Percentiles rank a stretch among this genome's conserved stretches.
Conservation (phyloP, 1,284 basidiomycete genomes). For the Farysia itapuensis region DNA sequence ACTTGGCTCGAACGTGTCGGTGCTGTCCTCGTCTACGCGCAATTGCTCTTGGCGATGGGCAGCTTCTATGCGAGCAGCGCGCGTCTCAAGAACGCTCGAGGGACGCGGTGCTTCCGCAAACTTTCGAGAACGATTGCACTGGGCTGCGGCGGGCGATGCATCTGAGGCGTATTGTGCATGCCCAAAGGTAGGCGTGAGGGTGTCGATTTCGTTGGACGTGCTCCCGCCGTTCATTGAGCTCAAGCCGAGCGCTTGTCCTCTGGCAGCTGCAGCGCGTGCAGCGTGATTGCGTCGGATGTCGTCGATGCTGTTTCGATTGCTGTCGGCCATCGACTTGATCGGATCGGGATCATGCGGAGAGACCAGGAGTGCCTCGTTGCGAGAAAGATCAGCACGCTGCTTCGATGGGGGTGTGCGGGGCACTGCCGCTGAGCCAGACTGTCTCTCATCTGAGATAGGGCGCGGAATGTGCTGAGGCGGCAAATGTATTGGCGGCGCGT, state of each 20-base stretch:
- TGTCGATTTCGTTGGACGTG: not conserved
- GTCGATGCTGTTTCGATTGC: conserved; percentile 49
- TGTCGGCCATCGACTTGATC: conserved; percentile 41
- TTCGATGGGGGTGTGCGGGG: conserved; percentile 20
- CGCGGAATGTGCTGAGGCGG: conserved; percentile 50
- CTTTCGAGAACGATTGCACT: conserved; percentile 9
- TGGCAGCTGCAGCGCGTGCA: conserved; percentile 22
- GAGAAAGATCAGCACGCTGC: conserved; percentile 1
- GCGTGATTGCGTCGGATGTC: conserved; percentile 50
- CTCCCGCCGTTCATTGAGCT: too few relatives aligned
- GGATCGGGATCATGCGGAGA: conserved; percentile 43
- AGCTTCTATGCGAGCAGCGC: conserved; percentile 23
- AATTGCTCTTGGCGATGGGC: conserved; percentile 21
- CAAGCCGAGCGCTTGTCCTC: not conserved
- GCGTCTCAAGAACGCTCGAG: conserved; percentile 40
- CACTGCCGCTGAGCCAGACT: conserved; percentile 4
- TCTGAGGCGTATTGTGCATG: conserved; percentile 23
- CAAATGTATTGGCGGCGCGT: conserved; percentile 1
- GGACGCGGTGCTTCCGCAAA: conserved; percentile 38
- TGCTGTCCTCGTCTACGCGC: conserved; percentile 20
- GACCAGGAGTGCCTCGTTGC: conserved; percentile 14
- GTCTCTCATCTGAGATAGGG: conserved; percentile 6
- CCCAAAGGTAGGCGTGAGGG: conserved; percentile 9
- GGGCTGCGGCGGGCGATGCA: conserved; percentile 11
- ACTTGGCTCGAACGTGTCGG: conserved; percentile 21